Percentiles rank a stretch among this genome's conserved stretches.
Conservation (phyloP, 2,329 filamentous ascomycete genomes). For the Pleomassaria siparia region DNA sequence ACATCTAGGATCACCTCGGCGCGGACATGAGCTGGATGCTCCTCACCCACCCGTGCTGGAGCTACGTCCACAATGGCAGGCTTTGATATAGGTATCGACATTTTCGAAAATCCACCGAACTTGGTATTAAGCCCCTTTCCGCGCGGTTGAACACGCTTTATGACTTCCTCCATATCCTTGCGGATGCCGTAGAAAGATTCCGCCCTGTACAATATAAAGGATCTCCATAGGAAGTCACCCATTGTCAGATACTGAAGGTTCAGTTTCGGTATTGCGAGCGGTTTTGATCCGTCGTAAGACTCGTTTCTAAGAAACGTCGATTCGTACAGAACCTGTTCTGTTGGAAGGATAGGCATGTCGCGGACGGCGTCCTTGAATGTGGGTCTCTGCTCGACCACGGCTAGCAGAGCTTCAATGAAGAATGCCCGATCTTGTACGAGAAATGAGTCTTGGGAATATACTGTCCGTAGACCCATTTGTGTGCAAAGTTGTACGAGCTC, state of each 20-base stretch:
- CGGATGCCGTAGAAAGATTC: slow-evolving; percentile 94
- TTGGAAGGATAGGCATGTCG: slow-evolving; percentile 76
- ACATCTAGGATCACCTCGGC: slow-evolving; percentile 87
- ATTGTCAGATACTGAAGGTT: slow-evolving; percentile 95
- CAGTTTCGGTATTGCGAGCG: slow-evolving; percentile 87
- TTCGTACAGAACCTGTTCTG: slow-evolving; percentile 80
- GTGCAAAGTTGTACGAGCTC: slow-evolving; percentile 71
- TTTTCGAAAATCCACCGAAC: slow-evolving; percentile 85
- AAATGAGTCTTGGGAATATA: slow-evolving; percentile 73
- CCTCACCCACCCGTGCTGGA: slow-evolving; percentile 79
- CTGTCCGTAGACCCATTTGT: slow-evolving; percentile 74
- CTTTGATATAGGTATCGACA: slow-evolving; percentile 85
- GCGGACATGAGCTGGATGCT: slow-evolving; percentile 78
- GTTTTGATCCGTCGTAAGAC: slow-evolving; percentile 80
- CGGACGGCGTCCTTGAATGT: slow-evolving; percentile 80
- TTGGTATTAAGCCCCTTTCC: slow-evolving; percentile 64
- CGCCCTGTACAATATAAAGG: slow-evolving; percentile 82
- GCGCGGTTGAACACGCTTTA: slow-evolving; percentile 76
- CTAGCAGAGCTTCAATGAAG: slow-evolving; percentile 71
- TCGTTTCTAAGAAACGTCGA: slow-evolving; percentile 77
- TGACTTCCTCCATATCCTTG: slow-evolving; percentile 80
- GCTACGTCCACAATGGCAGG: slow-evolving; percentile 85
- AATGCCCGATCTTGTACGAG: slow-evolving; percentile 66
- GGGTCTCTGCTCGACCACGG: slow-evolving; percentile 72
- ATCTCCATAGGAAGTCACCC: slow-evolving; percentile 95